phyloP scores from a whole-genome alignment of 23 red algal species.

The Cyanidiococcus yangmingshanensis region DNA sequence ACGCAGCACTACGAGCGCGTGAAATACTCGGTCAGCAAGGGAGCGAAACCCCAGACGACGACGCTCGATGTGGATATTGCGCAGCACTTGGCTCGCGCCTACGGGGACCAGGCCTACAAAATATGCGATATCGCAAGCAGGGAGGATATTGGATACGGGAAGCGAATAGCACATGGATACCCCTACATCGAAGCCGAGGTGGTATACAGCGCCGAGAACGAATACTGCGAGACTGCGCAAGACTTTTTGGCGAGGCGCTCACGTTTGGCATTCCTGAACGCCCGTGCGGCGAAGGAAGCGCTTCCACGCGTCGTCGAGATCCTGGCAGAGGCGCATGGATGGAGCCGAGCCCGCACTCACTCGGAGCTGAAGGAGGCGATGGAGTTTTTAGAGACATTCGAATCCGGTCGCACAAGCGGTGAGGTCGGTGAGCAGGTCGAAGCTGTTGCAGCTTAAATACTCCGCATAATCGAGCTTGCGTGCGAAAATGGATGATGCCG shows the following conservation, averaged over 20 bases:
- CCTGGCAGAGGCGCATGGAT: slow-evolving; percentile 49
- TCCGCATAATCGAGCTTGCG: too few species aligned
- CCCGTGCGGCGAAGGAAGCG: slow-evolving; percentile 42
- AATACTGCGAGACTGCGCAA: slow-evolving; percentile 70
- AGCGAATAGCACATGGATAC: slow-evolving; percentile 45
- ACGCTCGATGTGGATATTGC: slow-evolving; percentile 64
- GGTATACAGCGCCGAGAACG: slow-evolving; percentile 59
- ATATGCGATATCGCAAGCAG: slow-evolving; percentile 65
- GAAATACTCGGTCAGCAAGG: slow-evolving; percentile 27
- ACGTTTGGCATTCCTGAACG: slow-evolving; percentile 72
- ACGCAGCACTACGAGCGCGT: slow-evolving; percentile 56
- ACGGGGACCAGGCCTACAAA: slow-evolving; percentile 93
- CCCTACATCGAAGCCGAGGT: slow-evolving; percentile 82
- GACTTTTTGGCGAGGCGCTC: slow-evolving; percentile 81
- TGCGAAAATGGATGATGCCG: too few species aligned
- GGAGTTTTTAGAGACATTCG: slow-evolving; percentile 23
- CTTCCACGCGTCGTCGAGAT: slow-evolving; percentile 61
- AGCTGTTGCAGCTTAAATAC: background rate
- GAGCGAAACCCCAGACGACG: slow-evolving; percentile 28
- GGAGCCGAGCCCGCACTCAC: slow-evolving; percentile 33
- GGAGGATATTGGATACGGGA: slow-evolving; percentile 38
- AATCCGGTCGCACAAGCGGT: slow-evolving; percentile 14
- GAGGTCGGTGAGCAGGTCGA: slow-evolving; percentile 18
- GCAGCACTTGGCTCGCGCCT: slow-evolving; percentile 65
- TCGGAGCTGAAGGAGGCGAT: slow-evolving; percentile 28